A percentile compares a stretch with the other conserved stretches of the same genome.
phyloP scores from a whole-genome alignment of 1,139 yeast species.

The Pichia terricola region DNA sequence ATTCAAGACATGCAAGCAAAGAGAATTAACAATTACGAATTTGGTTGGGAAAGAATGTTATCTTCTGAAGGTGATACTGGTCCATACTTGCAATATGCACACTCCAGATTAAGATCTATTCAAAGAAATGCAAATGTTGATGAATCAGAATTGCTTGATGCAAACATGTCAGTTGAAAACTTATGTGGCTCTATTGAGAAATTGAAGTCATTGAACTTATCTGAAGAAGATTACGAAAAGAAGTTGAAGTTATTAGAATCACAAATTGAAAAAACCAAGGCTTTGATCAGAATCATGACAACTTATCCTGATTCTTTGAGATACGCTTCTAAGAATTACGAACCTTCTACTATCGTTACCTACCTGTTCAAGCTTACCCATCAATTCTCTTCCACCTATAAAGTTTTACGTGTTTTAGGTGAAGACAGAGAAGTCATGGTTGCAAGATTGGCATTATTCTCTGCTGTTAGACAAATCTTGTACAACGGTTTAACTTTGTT shows the following conservation, averaged over 20 bases:
- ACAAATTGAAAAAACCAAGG: slow-evolving; percentile 29
- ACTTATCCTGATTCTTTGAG: slow-evolving; percentile 89
- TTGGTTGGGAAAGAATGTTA: slow-evolving; percentile 97
- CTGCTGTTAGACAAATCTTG: slow-evolving; percentile 84
- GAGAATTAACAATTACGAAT: slow-evolving; percentile 91
- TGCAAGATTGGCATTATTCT: slow-evolving; percentile 89
- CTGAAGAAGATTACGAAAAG: slow-evolving; percentile 22
- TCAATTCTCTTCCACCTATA: slow-evolving; percentile 91
- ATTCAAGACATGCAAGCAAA: slow-evolving; percentile 98
- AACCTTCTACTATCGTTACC: slow-evolving; percentile 92
- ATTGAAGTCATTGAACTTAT: slow-evolving; percentile 44
- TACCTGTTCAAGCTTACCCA: slow-evolving; percentile 89
- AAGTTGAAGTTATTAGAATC: slow-evolving; percentile 18
- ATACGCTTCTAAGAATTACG: slow-evolving; percentile 75
- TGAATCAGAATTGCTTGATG: slow-evolving; percentile 38
- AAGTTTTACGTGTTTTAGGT: slow-evolving; percentile 95
- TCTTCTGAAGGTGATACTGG: slow-evolving; percentile 99
- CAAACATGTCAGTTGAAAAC: slow-evolving; percentile 62
- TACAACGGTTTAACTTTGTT: slow-evolving; percentile 84
- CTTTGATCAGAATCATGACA: slow-evolving; percentile 68
- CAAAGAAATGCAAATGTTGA: slow-evolving; percentile 65
- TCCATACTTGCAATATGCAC: slow-evolving; percentile 97
- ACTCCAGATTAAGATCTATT: slow-evolving; percentile 91
- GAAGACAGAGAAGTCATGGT: slow-evolving; percentile 80
- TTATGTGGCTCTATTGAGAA: slow-evolving; percentile 33